Evolutionary conservation across 805 yeast genomes (phyloP).

Genomic region (Wickerhamomyces hampshirensis): DNA sequence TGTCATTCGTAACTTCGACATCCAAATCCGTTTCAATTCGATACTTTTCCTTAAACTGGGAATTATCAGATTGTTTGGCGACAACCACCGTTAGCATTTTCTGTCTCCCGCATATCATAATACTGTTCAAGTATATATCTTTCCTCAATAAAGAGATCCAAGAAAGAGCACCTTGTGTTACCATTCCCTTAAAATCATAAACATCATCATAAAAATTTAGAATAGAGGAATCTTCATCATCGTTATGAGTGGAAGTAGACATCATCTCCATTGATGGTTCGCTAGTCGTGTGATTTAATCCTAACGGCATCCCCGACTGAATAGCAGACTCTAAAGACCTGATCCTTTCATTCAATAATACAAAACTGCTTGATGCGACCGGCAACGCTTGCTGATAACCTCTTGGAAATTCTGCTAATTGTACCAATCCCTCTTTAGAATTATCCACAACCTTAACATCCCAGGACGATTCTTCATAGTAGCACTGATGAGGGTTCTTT

Average conservation of each 20-base stretch:
- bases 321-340: conserved; percentile 13
- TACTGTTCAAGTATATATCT: conserved; percentile 20
- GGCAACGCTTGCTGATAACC: no score
- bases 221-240: neutral
- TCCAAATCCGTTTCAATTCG: conserved; percentile 3
- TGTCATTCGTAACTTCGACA: conserved; percentile 5
- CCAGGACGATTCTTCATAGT: conserved; percentile 22
- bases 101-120: conserved; percentile 7
- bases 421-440: no score
- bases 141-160: conserved; percentile 23
- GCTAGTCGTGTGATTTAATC: no score
- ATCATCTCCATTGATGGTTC: neutral
- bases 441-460: conserved; percentile 8
- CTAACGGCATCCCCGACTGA: no score
- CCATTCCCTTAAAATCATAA: conserved; percentile 8
- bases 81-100: neutral
- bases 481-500: conserved; percentile 14
- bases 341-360: conserved; percentile 13
- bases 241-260: neutral
- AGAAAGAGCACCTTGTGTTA: conserved; percentile 19
- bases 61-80: conserved; percentile 5
- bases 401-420: no score
- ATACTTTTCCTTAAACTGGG: neutral
- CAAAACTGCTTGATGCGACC: neutral
- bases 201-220: conserved; percentile 9